These are phyloP conservation scores for Diphasiastrum complanatum DNA, from an alignment of 83 land plant species.

Conservation along the genomic window DNA sequence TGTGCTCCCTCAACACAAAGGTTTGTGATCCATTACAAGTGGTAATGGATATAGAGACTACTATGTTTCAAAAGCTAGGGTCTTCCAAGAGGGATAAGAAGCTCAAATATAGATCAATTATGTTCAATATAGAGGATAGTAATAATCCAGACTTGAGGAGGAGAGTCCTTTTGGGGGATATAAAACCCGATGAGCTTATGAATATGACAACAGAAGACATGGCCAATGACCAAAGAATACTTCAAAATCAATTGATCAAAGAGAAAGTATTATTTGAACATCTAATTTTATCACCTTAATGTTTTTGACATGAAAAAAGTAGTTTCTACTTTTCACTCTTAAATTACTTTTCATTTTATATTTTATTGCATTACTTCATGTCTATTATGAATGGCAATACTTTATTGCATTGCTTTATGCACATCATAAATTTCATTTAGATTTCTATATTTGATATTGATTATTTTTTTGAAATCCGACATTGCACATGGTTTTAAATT, in stretches of 20 bases:
- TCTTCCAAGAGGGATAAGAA: constrained; percentile 55
- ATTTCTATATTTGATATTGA: too few species aligned
- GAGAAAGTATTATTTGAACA: constrained; percentile 81
- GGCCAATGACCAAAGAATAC: constrained; percentile 81
- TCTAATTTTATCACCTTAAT: too few species aligned
- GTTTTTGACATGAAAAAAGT: constrained; percentile 50
- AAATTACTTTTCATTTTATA: too few species aligned
- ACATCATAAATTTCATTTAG: too few species aligned
- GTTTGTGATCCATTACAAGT: constrained; percentile 56
- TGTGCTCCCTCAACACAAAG: too few species aligned
- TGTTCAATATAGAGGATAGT: constrained; percentile 72
- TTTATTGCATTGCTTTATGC: too few species aligned
- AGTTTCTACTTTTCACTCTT: constrained; percentile 73
- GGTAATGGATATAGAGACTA: constrained; percentile 69
- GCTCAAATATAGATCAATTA: constrained; percentile 73
- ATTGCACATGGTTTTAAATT: too few species aligned
- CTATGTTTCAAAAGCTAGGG: constrained; percentile 62
- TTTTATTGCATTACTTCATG: too few species aligned
- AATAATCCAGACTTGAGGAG: constrained; percentile 85
- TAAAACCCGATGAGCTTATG: constrained; percentile 48
- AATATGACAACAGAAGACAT: constrained; percentile 64
- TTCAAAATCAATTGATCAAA: constrained; percentile 58
- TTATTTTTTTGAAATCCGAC: too few species aligned
- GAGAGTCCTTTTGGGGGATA: constrained; percentile 62
- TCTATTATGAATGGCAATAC: too few species aligned